Evolutionary conservation across 2,329 filamentous ascomycete species (phyloP), one percentile per base, ranked within the genome.

Genomic region (Colletotrichum lentis): DNA sequence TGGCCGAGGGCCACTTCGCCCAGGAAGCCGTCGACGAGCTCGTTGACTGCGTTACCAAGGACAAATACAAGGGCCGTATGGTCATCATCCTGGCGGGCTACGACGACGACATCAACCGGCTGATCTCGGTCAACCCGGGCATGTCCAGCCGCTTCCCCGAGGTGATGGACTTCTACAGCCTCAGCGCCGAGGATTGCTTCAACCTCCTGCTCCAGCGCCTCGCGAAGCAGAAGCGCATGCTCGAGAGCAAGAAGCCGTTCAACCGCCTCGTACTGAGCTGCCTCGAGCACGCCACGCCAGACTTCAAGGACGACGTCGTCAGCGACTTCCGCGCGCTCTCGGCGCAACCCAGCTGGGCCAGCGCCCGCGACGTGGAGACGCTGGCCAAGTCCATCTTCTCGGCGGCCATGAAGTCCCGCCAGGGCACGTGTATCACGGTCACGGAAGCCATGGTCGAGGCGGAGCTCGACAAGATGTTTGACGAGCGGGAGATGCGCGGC

Each of bases 51-150:
- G 73, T 83, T 0, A 86, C 83, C 2, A 86, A 91, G 68, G 81
- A 84, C 0, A 83, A 79, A 44, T 92, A 87, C 73, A 77, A 80
- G 2, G 80, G 83, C 39, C 90, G 88, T 66, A 77, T 92, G 2
- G 82, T 93, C 46, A 83, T 90, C 43, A 91, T 93, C 43, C 77
- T 93, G 0, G 90, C 90, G 0, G 90, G 91, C 0, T 93, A 93
- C 70, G 85, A 88, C 11, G 72, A 82, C 0, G 87, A 92, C 44
- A 91, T 93, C 65, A 87, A 92, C 71, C 77, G 80, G 0, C 81
- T 93, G 0, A 82, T 92, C 77, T 77, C 79, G 0, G 80, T 83
- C 22, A 92, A 92, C 69, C 82, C 85, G 0, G 90, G 90, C 0
- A 77, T 93, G 18, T 85, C 85, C 0, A 90, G 86, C 46, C 84